phyloP scores from a whole-genome alignment of 176 grass and related monocot species.

The Puccinellia tenuiflora region DNA sequence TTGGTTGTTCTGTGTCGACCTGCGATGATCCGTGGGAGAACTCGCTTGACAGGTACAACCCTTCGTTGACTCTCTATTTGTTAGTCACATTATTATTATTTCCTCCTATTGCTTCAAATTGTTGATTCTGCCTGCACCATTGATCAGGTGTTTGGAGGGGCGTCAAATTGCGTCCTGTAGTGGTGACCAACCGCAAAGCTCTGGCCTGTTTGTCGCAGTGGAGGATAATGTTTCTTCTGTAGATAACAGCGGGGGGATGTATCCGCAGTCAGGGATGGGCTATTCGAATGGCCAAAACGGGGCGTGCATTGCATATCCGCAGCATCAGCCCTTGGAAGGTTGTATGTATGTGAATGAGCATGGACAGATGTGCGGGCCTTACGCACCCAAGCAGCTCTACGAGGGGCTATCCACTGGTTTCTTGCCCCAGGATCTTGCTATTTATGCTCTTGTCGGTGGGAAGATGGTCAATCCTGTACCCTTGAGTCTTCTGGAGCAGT shows the following conservation, averaged over 20 bases:
- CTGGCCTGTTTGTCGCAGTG: constrained; percentile 33
- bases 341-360: constrained; percentile 79
- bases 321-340: constrained; percentile 41
- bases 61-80: background rate
- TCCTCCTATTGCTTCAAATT: background rate
- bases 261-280: background rate
- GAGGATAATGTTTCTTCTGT: constrained; percentile 34
- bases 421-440: constrained; percentile 60
- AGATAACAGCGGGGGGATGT: background rate
- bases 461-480: constrained; percentile 47
- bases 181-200: background rate
- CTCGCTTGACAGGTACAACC: background rate
- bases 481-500: constrained; percentile 64
- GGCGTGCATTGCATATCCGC: background rate
- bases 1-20: background rate
- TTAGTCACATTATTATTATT: background rate
- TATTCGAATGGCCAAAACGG: constrained; percentile 11
- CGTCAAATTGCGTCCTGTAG: constrained; percentile 8
- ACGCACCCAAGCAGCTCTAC: constrained; percentile 60
- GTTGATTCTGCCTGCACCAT: background rate
- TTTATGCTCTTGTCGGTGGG: constrained; percentile 70
- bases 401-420: constrained; percentile 72
- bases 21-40: background rate
- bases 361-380: constrained; percentile 88
- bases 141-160: constrained; percentile 5